Evolutionary conservation across 768 basidiomycete genomes (phyloP), one percentile per base, ranked within the genome.

Genomic region (Lyophyllum atratum): DNA sequence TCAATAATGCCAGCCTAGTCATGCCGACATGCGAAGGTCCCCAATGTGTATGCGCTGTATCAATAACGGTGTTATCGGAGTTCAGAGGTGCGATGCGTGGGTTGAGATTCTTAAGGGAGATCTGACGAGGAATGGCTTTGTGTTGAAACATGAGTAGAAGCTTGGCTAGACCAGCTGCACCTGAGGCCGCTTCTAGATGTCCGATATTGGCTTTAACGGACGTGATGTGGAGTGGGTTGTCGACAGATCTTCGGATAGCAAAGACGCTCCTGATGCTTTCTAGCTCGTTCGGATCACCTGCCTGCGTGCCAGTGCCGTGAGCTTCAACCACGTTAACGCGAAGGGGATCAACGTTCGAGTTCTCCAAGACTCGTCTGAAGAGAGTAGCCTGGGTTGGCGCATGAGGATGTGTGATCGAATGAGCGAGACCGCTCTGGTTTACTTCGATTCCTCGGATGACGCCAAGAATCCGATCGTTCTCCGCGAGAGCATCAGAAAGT

Each of bases 381-480:
- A 92, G 80, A 12, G 68, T 61, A 6, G 75, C 70, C 61, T 90
- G 90, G 1, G 88, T 84, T 2, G 81, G 78, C 0, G 72, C 69
- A 64, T 92, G 89, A 1, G 90, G 89, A 56, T 85, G 84, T 1
- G 89, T 92, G 64, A 92, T 89, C 1, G 89, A 90, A 33, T 77
- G 70, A 0, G 86, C 83, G 14, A 76, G 68, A 11, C 85, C 87
- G 52, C 84, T 87, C 68, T 91, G 90, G 60, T 90, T 92, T 37
- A 88, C 77, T 65, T 89, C 90, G 19, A 85, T 61, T 0, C 84
- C 88, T 15, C 84, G 82, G 54, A 92, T 89, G 58, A 91, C 74
- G 24, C 84, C 90, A 21, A 85, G 70, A 51, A 92, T 83, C 33
- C 76, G 76, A 67, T 92, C 90, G 63, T 86, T 80, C 65, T 90